phyloP scores from a whole-genome alignment of 2,329 filamentous ascomycete species.

The Curvularia lunata region DNA sequence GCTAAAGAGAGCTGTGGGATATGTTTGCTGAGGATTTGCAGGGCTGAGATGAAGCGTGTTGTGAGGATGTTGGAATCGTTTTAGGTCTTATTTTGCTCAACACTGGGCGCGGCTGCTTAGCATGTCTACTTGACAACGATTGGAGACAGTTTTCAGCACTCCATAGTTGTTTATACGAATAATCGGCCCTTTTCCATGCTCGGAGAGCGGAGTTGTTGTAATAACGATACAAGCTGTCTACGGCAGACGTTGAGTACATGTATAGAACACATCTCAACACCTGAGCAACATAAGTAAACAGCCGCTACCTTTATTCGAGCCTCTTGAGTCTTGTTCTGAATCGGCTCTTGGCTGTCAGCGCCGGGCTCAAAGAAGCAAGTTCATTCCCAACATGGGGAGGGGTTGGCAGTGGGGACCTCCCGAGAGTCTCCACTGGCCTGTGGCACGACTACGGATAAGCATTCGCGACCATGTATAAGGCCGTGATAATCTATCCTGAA shows the following conservation, averaged over 20 bases:
- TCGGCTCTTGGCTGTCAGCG: background rate
- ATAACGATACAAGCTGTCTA: background rate
- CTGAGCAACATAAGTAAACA: background rate
- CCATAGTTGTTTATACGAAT: background rate
- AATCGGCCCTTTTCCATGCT: too few species aligned
- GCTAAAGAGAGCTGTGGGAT: background rate
- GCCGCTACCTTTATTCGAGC: background rate
- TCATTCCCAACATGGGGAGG: background rate
- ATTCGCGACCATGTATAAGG: background rate
- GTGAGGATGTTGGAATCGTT: background rate
- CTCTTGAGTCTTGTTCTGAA: background rate
- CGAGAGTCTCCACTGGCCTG: background rate
- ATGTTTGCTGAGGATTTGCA: background rate
- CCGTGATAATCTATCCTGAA: too few species aligned
- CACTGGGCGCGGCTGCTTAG: background rate
- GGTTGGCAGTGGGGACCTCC: background rate
- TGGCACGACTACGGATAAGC: background rate
- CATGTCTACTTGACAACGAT: background rate
- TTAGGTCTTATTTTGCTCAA: background rate
- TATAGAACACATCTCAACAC: background rate
- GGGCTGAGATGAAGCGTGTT: background rate
- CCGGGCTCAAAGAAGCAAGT: background rate
- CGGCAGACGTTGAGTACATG: background rate
- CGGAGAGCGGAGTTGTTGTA: background rate
- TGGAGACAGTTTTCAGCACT: background rate